Evolutionary conservation across 192 early-diverging fungal species (phyloP), one percentile per base, ranked within the genome.

Genomic region (Coemansia sp.): DNA sequence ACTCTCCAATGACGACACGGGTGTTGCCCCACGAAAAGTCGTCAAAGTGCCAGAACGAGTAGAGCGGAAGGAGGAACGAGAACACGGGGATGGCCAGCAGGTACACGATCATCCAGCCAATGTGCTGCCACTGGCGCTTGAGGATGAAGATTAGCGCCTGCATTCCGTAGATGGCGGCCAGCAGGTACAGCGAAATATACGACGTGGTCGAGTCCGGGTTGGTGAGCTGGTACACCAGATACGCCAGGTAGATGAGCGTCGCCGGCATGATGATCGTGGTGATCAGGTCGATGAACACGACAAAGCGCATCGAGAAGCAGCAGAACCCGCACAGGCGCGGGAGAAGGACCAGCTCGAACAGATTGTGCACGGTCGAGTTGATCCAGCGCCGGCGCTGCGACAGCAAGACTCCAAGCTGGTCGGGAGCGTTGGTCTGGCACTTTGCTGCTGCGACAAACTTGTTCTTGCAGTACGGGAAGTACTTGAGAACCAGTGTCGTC

Each of bases 11-110:
- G 5, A 94, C 89, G 14, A 88, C 38, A 66, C 95, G 88, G 23
- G 95, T 98, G 63, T 93, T 94, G 45, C 94, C 96, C 96, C 96
- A 99, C n/a, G 90, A 94, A 60, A 99, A 99, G 60, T 99, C 92
- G 62, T 99, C 96, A 67, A 97, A 93, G 77, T 94, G 91, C 96
- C 96, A 99, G 82, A 95, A 98, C 17, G 95, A 78, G 67, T 98
- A 98, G 19, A 91, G 40, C 13, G 86, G 87, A 44, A 89, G 80
- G 37, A 82, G 78, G 57, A 89, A 85, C 8, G 84, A 82, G 63
- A 93, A 97, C 14, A 94, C 73, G 10, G 92, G 92, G 47, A 94
- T 87, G 12, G 92, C 91, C 23, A 92, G 41, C 31, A 97, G 85
- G 51, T 87, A 91, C 30, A 97, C 86, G 51, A 99, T 83, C 94